Base-by-base conservation (phyloP, 1,284 basidiomycete genomes). In the Anthracocystis panici-leucophaei region DNA sequence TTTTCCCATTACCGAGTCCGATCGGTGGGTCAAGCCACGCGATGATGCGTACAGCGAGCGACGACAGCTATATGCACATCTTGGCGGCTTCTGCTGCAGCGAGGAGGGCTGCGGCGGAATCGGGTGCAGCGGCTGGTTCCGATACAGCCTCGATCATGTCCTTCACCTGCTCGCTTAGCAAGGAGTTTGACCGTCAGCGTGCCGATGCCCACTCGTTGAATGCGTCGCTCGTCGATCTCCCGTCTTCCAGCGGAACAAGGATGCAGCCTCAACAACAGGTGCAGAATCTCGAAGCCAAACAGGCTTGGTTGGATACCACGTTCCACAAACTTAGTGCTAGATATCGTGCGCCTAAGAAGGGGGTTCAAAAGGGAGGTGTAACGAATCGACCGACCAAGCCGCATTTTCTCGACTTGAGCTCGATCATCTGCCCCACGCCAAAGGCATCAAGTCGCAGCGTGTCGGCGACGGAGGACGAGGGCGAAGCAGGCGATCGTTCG, bases 321-420 rank as follows among this genome's bases (percentile, higher is more conserved):
- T 77, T 77, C 52, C 44, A 72, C 59, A 73, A 66, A 46, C 65
- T 77, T 41, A 69, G 59, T 18, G 65, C 59, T 2, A 46, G 52
- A 18, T 66, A 73, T 40, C 49, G 74, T n/a, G 49, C 58, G 16
- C 46, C 54, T 16, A 68, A 68, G 44, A 66, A 66, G 35, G 50
- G 57, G 9, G 58, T 50, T 8, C 29, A 27, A 21, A 59, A 60
- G 23, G 56, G 38, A 25, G 35, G 48, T 7, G 40, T 60, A 21
- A 8, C 57, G 7, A 27, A 35, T 20, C 49, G 46, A n/a, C 35
- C 54, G 8, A 35, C 23, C 40, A 77, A 77, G 25, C 75, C 75
- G 12, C 75, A 77, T 56, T 77, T 77, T 38, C 59, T 77, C 49
- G 75, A 77, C 33, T 56, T 77, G 12, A 77, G 75, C 70, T 58